A percentile compares a stretch with the other conserved stretches of the same genome.
Evolutionary conservation across 306 rosid genomes (phyloP).

Genomic region (Heteromeles arbutifolia): DNA sequence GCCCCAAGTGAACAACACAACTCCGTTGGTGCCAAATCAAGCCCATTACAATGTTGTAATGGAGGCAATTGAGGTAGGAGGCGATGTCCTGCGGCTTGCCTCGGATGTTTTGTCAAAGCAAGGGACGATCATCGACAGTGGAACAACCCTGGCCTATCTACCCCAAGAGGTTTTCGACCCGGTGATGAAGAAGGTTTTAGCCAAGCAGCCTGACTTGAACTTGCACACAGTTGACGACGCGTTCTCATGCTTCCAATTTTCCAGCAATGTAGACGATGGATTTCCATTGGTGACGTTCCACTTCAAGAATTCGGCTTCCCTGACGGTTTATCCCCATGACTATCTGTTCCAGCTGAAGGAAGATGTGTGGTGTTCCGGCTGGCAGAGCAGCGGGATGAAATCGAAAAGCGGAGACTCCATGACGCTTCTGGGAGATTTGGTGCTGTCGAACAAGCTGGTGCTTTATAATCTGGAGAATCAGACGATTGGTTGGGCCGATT

Average conservation of each 20-base stretch:
- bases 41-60: slow-evolving; percentile 80
- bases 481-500: slow-evolving; percentile 5
- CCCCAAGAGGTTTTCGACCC: slow-evolving; percentile 44
- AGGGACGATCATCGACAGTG: slow-evolving; percentile 88
- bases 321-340: slow-evolving; percentile 9
- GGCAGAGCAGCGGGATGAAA: slow-evolving; percentile 12
- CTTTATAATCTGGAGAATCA: slow-evolving; percentile 4
- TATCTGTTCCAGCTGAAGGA: slow-evolving; percentile 7
- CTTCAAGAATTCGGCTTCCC: slow-evolving; percentile 8
- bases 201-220: slow-evolving; percentile 34
- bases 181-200: slow-evolving; percentile 43
- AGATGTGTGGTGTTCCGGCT: slow-evolving; percentile 9
- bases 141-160: slow-evolving; percentile 89
- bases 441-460: slow-evolving; percentile 15
- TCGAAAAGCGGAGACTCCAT: not conserved
- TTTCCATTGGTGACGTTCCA: slow-evolving; percentile 13
- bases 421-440: slow-evolving; percentile 2
- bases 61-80: slow-evolving; percentile 72
- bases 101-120: slow-evolving; percentile 46
- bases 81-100: slow-evolving; percentile 48
- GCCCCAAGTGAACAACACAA: slow-evolving; percentile 48
- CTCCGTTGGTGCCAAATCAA: slow-evolving; percentile 52
- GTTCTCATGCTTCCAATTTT: slow-evolving; percentile 46
- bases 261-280: not conserved
- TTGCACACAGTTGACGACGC: slow-evolving; percentile 37